These are phyloP conservation scores for Omphalea diandra DNA, from an alignment of 441 rosid species.

Conservation along the genomic window DNA sequence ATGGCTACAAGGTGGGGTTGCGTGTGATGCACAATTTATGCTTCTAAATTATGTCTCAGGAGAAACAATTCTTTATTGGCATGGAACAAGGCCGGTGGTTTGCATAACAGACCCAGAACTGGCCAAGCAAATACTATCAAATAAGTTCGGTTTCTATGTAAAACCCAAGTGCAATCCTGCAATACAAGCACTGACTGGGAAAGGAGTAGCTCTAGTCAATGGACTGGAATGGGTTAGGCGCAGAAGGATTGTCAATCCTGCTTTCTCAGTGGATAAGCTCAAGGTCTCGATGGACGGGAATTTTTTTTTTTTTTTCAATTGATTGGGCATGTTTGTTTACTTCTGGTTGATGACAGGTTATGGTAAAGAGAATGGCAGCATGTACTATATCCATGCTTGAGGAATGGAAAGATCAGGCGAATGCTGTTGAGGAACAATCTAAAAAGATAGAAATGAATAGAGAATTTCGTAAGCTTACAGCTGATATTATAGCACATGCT, in stretches of 20 bases:
- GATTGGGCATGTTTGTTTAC: slow-evolving; percentile 33
- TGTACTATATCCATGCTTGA: slow-evolving; percentile 34
- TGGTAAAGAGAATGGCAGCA: slow-evolving; percentile 31
- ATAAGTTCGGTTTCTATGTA: slow-evolving; percentile 34
- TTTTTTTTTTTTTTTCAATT: no score
- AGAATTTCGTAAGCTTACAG: slow-evolving; percentile 35
- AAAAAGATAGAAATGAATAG: slow-evolving; percentile 20
- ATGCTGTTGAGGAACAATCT: slow-evolving; percentile 2
- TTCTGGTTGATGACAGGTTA: slow-evolving; percentile 30
- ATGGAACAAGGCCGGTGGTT: slow-evolving; percentile 37
- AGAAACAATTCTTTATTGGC: slow-evolving; percentile 45
- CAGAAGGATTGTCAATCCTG: slow-evolving; percentile 47
- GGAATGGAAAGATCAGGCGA: slow-evolving; percentile 34
- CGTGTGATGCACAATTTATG: background rate
- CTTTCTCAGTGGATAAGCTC: slow-evolving; percentile 42
- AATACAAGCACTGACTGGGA: slow-evolving; percentile 26
- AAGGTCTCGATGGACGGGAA: slow-evolving; percentile 32
- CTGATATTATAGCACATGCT: slow-evolving; percentile 47
- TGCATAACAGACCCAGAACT: slow-evolving; percentile 39
- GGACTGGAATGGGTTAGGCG: slow-evolving; percentile 47
- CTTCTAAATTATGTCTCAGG: slow-evolving; percentile 26
- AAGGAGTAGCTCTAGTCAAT: slow-evolving; percentile 32
- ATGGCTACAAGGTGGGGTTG: background rate
- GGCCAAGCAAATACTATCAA: slow-evolving; percentile 39
- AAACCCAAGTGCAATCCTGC: slow-evolving; percentile 29